Conservation (phyloP, 192 early-diverging fungal species). For the Coemansia sp. region DNA sequence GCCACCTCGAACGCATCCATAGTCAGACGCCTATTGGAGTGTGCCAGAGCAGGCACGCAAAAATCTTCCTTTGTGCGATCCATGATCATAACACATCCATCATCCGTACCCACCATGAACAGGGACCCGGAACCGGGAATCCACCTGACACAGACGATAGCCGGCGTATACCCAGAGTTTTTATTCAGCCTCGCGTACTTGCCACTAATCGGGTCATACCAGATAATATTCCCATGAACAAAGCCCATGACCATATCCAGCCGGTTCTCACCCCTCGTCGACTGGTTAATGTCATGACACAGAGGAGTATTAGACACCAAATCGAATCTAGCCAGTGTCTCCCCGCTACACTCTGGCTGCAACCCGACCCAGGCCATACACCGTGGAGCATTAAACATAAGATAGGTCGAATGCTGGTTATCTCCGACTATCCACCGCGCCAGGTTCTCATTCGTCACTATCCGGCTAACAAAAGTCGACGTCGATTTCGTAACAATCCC, state of each 20-base stretch:
- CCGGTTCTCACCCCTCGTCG: slow-evolving; percentile 68
- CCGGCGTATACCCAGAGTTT: slow-evolving; percentile 68
- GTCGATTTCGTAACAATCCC: slow-evolving; percentile 75
- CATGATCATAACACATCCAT: slow-evolving; percentile 83
- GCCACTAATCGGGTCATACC: slow-evolving; percentile 86
- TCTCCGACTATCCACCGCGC: slow-evolving; percentile 43
- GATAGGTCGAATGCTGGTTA: slow-evolving; percentile 17
- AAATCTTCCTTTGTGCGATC: slow-evolving; percentile 91
- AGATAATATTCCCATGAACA: slow-evolving; percentile 78
- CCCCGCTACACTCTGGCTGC: slow-evolving; percentile 53
- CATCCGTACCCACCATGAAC: slow-evolving; percentile 85
- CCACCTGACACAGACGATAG: slow-evolving; percentile 87
- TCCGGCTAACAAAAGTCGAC: slow-evolving; percentile 73
- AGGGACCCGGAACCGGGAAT: slow-evolving; percentile 81
- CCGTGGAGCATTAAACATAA: slow-evolving; percentile 46
- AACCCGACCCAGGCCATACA: slow-evolving; percentile 21
- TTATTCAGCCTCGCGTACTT: slow-evolving; percentile 87
- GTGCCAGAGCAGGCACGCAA: slow-evolving; percentile 22
- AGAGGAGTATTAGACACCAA: slow-evolving; percentile 79
- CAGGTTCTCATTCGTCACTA: slow-evolving; percentile 72
- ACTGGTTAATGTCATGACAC: slow-evolving; percentile 83
- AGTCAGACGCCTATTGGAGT: background rate
- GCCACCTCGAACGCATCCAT: slow-evolving; percentile 41
- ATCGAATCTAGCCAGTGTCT: slow-evolving; percentile 79
- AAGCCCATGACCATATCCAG: slow-evolving; percentile 89